Percentiles rank a stretch among this genome's conserved stretches.
Evolutionary conservation across 306 rosid genomes (phyloP).

Genomic region (Vicia faba): DNA sequence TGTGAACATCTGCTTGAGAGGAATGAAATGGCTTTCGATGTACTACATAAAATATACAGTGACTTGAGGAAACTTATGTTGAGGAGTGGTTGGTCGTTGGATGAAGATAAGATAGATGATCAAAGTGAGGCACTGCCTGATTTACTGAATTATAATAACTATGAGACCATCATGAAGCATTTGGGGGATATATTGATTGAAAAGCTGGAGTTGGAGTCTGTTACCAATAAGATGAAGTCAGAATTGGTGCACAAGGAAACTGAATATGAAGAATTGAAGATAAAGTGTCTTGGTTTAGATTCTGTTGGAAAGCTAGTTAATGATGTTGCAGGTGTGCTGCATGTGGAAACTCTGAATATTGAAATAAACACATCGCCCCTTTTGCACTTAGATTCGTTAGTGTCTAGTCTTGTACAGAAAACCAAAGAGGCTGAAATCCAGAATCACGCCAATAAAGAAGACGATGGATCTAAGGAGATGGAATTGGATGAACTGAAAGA

Average conservation of each 20-base stretch:
- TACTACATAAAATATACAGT: slow-evolving; percentile 53
- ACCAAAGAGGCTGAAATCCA: slow-evolving; percentile 60
- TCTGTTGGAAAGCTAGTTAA: slow-evolving; percentile 60
- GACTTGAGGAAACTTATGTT: slow-evolving; percentile 58
- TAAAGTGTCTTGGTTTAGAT: slow-evolving; percentile 59
- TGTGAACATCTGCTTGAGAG: slow-evolving; percentile 62
- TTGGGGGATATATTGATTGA: slow-evolving; percentile 53
- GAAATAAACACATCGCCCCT: slow-evolving; percentile 51
- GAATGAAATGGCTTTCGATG: slow-evolving; percentile 60
- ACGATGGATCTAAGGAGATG: slow-evolving; percentile 49
- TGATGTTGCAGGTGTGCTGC: slow-evolving; percentile 59
- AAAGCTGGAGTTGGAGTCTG: slow-evolving; percentile 64
- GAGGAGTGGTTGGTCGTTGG: slow-evolving; percentile 48
- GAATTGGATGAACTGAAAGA: slow-evolving; percentile 63
- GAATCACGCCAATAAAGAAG: slow-evolving; percentile 53
- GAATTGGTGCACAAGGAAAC: slow-evolving; percentile 60
- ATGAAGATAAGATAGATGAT: slow-evolving; percentile 48
- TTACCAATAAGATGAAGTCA: slow-evolving; percentile 53
- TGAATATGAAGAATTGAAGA: slow-evolving; percentile 64
- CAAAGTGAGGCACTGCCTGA: slow-evolving; percentile 54
- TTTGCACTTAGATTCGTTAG: slow-evolving; percentile 56
- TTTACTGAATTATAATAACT: slow-evolving; percentile 63
- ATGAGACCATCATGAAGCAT: slow-evolving; percentile 52
- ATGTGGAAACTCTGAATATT: slow-evolving; percentile 46
- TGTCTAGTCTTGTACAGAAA: slow-evolving; percentile 72